Percentiles rank a stretch among this genome's conserved stretches.
Conservation (phyloP, 169 alveolate species). For the Plasmodium relictum region DNA sequence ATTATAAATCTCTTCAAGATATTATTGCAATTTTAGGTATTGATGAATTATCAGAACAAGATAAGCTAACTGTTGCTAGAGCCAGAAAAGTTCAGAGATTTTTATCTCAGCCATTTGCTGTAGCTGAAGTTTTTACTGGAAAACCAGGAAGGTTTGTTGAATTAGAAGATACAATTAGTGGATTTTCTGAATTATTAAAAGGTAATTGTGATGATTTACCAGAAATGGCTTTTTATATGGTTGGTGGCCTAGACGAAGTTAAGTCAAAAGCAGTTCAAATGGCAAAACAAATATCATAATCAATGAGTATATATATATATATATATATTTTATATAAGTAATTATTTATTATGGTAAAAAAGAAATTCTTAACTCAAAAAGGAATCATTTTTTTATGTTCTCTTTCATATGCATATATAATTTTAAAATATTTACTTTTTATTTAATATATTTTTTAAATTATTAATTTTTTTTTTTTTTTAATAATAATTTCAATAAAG, state of each 20-base stretch:
- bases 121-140: constrained; percentile 97
- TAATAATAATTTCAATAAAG: too few relatives aligned
- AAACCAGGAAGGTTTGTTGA: constrained; percentile 96
- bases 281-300: constrained; percentile 72
- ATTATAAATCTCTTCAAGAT: constrained; percentile 95
- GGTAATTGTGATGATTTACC: constrained; percentile 98
- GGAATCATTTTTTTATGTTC: background rate
- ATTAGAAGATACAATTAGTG: constrained; percentile 92
- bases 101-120: constrained; percentile 98
- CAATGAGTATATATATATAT: background rate
- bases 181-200: constrained; percentile 90
- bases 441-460: background rate
- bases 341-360: background rate
- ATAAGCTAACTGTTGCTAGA: constrained; percentile 96
- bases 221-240: constrained; percentile 98
- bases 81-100: constrained; percentile 97
- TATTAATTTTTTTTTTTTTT: background rate
- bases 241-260: constrained; percentile 95
- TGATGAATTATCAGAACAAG: constrained; percentile 97
- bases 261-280: constrained; percentile 90
- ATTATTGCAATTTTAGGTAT: constrained; percentile 96
- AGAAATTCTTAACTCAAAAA: background rate
- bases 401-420: background rate
- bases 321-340: background rate
- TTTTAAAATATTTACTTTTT: background rate